Conservation (phyloP, 352 stramenopile species). For the Globisporangium okanoganense region DNA sequence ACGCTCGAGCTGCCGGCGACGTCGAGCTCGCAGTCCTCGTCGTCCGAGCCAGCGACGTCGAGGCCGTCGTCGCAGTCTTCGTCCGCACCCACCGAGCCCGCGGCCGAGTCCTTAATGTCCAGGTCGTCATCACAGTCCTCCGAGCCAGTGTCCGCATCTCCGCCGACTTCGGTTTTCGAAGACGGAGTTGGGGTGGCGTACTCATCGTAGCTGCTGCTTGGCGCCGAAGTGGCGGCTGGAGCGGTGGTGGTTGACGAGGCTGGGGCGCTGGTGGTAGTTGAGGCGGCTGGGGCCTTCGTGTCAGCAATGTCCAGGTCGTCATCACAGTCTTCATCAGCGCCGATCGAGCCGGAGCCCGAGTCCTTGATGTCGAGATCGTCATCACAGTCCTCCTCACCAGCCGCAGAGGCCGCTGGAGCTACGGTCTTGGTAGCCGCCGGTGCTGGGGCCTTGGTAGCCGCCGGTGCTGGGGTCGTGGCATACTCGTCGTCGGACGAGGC, state of each 20-base stretch:
- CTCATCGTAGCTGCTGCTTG: conserved; percentile 9
- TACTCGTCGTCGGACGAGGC: conserved; percentile 1
- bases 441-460: not conserved
- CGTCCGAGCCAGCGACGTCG: conserved; percentile 15
- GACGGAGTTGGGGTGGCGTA: conserved; percentile 13
- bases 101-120: conserved; percentile 2
- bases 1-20: conserved; percentile 20
- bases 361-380: conserved; percentile 2
- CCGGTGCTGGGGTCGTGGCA: not conserved
- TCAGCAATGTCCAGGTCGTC: conserved; percentile 22
- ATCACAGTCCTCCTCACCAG: conserved; percentile 2
- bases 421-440: not conserved
- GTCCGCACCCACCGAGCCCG: conserved; percentile 1
- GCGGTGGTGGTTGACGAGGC: conserved; percentile 65
- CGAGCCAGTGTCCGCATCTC: conserved; percentile 8
- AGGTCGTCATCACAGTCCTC: conserved; percentile 16
- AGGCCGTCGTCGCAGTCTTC: conserved; percentile 20
- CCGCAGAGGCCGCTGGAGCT: not conserved
- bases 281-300: not conserved
- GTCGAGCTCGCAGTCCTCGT: conserved; percentile 23
- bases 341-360: conserved; percentile 8
- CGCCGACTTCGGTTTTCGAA: conserved; percentile 2
- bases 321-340: conserved; percentile 20
- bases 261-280: no score
- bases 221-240: conserved; percentile 60